Conservation (phyloP, 1,139 yeast species). For the Yamadazyma kanchanaburiensis region DNA sequence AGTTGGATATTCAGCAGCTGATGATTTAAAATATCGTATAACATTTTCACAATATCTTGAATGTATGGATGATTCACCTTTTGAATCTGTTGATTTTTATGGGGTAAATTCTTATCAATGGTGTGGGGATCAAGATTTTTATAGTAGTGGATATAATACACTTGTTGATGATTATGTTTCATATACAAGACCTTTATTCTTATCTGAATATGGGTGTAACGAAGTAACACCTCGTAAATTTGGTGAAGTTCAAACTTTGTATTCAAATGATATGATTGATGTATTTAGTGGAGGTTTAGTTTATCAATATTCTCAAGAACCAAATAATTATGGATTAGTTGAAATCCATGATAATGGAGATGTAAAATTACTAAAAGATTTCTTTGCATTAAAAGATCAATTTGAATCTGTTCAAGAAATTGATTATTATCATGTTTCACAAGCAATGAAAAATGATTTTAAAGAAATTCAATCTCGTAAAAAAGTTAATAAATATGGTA, state of each 20-base stretch:
- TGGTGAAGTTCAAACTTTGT: constrained; percentile 71
- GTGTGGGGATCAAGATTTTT: constrained; percentile 90
- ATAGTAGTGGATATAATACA: constrained; percentile 75
- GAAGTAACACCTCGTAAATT: constrained; percentile 75
- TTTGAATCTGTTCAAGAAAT: constrained; percentile 32
- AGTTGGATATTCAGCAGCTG: constrained; percentile 95
- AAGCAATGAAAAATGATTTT: constrained; percentile 23
- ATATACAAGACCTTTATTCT: constrained; percentile 74
- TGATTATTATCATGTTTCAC: constrained; percentile 21
- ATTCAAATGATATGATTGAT: constrained; percentile 69
- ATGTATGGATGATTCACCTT: constrained; percentile 59
- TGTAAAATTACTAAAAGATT: constrained; percentile 54
- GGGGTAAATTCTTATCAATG: constrained; percentile 96
- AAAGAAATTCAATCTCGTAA: constrained; percentile 22
- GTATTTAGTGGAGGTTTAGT: constrained; percentile 92
- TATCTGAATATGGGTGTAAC: constrained; percentile 95
- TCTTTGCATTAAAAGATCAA: constrained; percentile 45
- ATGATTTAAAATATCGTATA: constrained; percentile 72
- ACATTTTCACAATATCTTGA: constrained; percentile 79
- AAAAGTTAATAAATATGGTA: constrained; percentile 20
- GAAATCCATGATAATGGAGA: constrained; percentile 55
- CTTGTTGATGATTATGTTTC: constrained; percentile 69
- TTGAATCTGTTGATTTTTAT: constrained; percentile 78
- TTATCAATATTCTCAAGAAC: constrained; percentile 87
- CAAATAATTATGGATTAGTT: constrained; percentile 86